Conservation (phyloP, 2,329 filamentous ascomycete genomes). For the Scedosporium boydii region DNA sequence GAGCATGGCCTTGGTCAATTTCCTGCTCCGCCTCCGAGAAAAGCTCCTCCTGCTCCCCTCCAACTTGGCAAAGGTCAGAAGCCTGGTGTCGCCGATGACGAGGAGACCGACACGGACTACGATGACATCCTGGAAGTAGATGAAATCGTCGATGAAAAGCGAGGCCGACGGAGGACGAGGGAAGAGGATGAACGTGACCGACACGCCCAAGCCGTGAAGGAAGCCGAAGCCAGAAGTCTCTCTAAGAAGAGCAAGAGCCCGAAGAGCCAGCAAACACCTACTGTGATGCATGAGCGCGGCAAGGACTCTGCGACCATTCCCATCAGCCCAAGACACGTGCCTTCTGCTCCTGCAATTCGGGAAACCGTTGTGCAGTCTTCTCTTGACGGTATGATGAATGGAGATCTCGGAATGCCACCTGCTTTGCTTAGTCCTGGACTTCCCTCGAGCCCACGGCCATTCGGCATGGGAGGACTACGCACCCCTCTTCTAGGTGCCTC, state of each 20-base stretch:
- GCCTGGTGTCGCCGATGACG: slow-evolving; percentile 35
- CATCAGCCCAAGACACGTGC: slow-evolving; percentile 25
- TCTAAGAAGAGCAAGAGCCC: slow-evolving; percentile 60
- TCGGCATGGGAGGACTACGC: slow-evolving; percentile 23
- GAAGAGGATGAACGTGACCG: slow-evolving; percentile 79
- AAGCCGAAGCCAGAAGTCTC: slow-evolving; percentile 60
- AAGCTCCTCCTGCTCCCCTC: slow-evolving; percentile 76
- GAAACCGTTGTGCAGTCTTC: slow-evolving; percentile 34
- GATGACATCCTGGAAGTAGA: slow-evolving; percentile 67
- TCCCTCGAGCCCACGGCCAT: slow-evolving; percentile 50
- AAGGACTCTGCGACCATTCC: slow-evolving; percentile 19
- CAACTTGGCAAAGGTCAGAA: slow-evolving; percentile 46
- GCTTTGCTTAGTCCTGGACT: slow-evolving; percentile 50
- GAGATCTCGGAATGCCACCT: slow-evolving; percentile 24
- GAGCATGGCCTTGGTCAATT: slow-evolving; percentile 41
- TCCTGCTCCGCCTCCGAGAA: slow-evolving; percentile 57
- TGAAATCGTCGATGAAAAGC: slow-evolving; percentile 48
- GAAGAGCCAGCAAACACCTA: slow-evolving; percentile 24
- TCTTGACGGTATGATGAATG: slow-evolving; percentile 41
- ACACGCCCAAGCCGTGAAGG: slow-evolving; percentile 55
- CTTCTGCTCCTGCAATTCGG: slow-evolving; percentile 23
- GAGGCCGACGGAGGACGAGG: slow-evolving; percentile 73
- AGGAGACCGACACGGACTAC: slow-evolving; percentile 70
- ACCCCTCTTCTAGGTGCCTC: slow-evolving; percentile 22
- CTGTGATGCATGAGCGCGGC: not conserved